Base-by-base conservation (phyloP, 2,329 filamentous ascomycete genomes). In the Stylonectria norvegica region DNA sequence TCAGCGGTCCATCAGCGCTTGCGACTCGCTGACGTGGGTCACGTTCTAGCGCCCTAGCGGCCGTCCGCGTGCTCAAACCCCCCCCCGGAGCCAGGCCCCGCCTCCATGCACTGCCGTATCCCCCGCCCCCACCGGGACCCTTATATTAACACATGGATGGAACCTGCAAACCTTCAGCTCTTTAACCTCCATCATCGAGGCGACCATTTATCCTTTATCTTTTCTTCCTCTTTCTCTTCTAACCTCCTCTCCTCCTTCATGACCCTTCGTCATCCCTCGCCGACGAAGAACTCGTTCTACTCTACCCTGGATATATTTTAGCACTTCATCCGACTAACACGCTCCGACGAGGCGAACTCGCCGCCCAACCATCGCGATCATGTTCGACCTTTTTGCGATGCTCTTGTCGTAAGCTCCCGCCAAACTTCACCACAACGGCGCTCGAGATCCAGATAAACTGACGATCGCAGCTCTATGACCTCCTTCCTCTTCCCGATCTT, bases 401-500 rank as follows among this genome's bases (percentile, higher is more conserved):
- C 71, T 89, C 56, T 71, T 89, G 64, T 87, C 85, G 85, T 89
- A 71, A 71, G 84, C 75, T 39, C 23, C 25, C n/a, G n/a, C n/a
- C n/a, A n/a, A n/a, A n/a, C n/a, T n/a, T n/a, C 18, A 40, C 32
- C 34, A 9, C 29, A 32, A 40, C 22, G 2, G 18, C 29, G 38
- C 40, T 43, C 33, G 29, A 39, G 20, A 22, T 34, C 32, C 40
- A 34, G 19, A 34, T 42, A 49, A 34, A 55, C 15, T 32, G 14
- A 6, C 36, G 33, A 33, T 25, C 38, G 37, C 62, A 95, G 89
- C 62, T 91, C 88, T 49, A 67, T 91, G 63, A 83, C 86, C 43
- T 94, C 90, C 41, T 89, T 95, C 61, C 81, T 96, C 61, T 94
- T 97, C 63, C 93, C 93, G 36, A 81, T 96, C 49, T 97, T 95